Base-by-base conservation (phyloP, 257 asterid species). In the Buddleja alternifolia region DNA sequence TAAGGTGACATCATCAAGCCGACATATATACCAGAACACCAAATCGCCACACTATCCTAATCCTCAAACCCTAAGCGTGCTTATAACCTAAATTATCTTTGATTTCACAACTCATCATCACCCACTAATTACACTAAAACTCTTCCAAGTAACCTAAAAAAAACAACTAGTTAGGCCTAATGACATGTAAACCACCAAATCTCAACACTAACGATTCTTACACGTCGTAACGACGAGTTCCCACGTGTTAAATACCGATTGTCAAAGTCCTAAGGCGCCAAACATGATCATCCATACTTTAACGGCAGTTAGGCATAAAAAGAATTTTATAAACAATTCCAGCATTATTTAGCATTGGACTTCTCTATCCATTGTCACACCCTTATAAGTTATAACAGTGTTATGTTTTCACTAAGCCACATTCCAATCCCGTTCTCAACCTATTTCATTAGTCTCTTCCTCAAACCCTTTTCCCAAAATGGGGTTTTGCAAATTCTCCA, bases 121-220 rank as follows among this genome's bases (percentile, higher is more conserved):
- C 78, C 95, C 93, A 85, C 90, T 83, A 84, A 72, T 62, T 17
- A 50, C 80, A 71, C 56, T 58, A 78, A 46, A 75, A 4, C 15
- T 9, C 14, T 74, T 73, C 68, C n/a, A 66, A 75, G 66, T 23
- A 70, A 70, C 60, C 51, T 10, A 66, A 67, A 52, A 67, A 52
- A 34, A 8, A 39, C 73, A 53, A 16, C 19, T 66, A 66, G 84
- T 91, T 85, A 85, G 95, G 95, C 86, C 84, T 79, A 67, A 71
- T 86, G 93, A 84, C 96, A 88, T 86, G 90, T 80, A 82, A 82
- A 82, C 82, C 92, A 83, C 86, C 82, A 45, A 74, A 66, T 54
- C 52, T 71, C 74, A 48, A 59, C 59, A 15, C 56, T 37, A 71
- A 58, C 71, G 65, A 45, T 32, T 48, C 42, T 10, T 55, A 77